Evolutionary conservation across 805 yeast species (phyloP).

Genomic region (Citeromyces nyonsensis): DNA sequence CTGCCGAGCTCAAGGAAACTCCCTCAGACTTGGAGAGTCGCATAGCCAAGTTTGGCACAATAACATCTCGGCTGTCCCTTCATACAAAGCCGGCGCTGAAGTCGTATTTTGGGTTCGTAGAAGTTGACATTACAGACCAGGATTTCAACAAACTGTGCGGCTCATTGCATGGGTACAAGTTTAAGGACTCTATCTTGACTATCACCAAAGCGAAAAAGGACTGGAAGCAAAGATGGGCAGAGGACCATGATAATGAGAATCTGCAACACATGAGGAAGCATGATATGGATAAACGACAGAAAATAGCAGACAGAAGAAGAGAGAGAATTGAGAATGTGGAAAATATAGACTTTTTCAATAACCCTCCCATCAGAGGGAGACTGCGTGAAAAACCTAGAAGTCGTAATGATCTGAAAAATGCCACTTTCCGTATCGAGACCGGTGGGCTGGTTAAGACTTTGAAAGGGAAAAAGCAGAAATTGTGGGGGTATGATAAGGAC

Average conservation of each 20-base stretch:
- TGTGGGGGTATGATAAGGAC: conserved; percentile 83
- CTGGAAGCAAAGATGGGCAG: conserved; percentile 28
- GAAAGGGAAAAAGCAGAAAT: conserved; percentile 54
- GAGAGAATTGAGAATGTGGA: conserved; percentile 23
- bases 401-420: conserved; percentile 34
- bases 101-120: conserved; percentile 49
- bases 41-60: conserved; percentile 45
- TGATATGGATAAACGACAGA: conserved; percentile 12
- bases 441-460: conserved; percentile 41
- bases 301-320: conserved; percentile 16
- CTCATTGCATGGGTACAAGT: conserved; percentile 56
- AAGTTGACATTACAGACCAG: conserved; percentile 32
- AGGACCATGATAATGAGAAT: conserved; percentile 26
- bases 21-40: conserved; percentile 33
- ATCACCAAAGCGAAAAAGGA: conserved; percentile 49
- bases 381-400: conserved; percentile 26
- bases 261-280: conserved; percentile 10
- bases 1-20: conserved; percentile 30
- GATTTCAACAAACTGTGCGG: conserved; percentile 32
- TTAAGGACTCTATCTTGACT: conserved; percentile 54
- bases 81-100: conserved; percentile 40
- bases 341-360: conserved; percentile 7
- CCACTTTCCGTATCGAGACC: conserved; percentile 50
- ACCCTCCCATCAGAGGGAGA: conserved; percentile 33
- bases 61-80: conserved; percentile 28